Conservation (phyloP, 495 filamentous ascomycete species). For the Parathielavia appendiculata region DNA sequence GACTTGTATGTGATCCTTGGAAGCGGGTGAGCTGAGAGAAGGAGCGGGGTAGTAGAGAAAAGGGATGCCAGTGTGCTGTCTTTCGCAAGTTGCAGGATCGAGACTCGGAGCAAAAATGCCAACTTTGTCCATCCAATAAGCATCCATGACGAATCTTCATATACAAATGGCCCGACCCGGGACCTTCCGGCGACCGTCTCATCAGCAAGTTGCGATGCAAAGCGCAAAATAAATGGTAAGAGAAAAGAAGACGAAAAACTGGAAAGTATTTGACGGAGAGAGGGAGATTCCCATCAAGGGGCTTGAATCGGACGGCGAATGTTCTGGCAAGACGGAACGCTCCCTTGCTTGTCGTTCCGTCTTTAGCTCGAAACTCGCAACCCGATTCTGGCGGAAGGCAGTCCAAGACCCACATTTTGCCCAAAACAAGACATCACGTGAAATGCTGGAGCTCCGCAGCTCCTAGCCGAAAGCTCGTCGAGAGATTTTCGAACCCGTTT, state of each 20-base stretch:
- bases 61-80: neutral
- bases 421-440: conserved; percentile 29
- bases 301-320: too few species aligned
- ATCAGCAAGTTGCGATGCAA: conserved; percentile 10
- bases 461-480: conserved; percentile 36
- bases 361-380: too few species aligned
- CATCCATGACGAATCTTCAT: neutral
- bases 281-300: too few species aligned
- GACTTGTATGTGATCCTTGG: neutral
- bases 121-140: conserved; percentile 13
- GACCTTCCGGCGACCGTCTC: conserved; percentile 19
- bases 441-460: conserved; percentile 34
- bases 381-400: conserved; percentile 8
- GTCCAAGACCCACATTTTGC: conserved; percentile 11
- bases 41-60: neutral
- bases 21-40: neutral
- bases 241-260: neutral
- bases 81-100: neutral
- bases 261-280: too few species aligned
- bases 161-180: conserved; percentile 17
- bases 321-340: too few species aligned
- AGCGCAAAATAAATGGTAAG: neutral
- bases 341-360: neutral
- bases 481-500: conserved; percentile 40
- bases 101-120: neutral